phyloP scores from a whole-genome alignment of 345 rosid genomes.

The Schrenkiella parvula region DNA sequence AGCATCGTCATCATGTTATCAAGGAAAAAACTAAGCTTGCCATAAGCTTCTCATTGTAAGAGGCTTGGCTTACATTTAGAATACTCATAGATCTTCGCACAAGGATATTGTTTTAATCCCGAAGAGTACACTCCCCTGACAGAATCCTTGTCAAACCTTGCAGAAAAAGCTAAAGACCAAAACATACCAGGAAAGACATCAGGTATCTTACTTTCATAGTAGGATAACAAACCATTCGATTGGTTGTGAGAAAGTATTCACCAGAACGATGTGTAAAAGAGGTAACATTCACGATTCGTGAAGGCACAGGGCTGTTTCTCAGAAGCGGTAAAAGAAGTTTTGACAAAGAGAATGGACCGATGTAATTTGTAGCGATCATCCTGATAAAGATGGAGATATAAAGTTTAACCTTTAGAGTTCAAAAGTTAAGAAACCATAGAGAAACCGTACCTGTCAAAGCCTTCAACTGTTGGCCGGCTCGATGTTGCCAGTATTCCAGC shows the following conservation, averaged over 20 bases:
- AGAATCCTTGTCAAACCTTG: slow-evolving; percentile 50
- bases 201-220: neutral
- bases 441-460: slow-evolving; percentile 68
- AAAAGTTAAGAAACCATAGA: neutral
- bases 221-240: neutral
- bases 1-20: slow-evolving; percentile 7
- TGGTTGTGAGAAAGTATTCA: slow-evolving; percentile 23
- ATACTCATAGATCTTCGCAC: slow-evolving; percentile 55
- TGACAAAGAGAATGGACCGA: slow-evolving; percentile 71
- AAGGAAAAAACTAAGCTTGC: neutral
- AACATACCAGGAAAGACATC: slow-evolving; percentile 1
- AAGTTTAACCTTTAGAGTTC: neutral
- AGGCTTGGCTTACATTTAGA: slow-evolving; percentile 64
- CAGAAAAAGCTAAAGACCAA: slow-evolving; percentile 39
- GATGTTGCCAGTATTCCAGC: slow-evolving; percentile 91
- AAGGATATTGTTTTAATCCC: slow-evolving; percentile 54
- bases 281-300: slow-evolving; percentile 84
- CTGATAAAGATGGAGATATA: slow-evolving; percentile 38
- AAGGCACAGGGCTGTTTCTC: slow-evolving; percentile 64
- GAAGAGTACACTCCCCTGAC: slow-evolving; percentile 53
- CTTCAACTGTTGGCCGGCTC: slow-evolving; percentile 53
- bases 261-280: slow-evolving; percentile 87
- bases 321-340: slow-evolving; percentile 77
- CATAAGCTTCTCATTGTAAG: neutral
- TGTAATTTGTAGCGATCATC: slow-evolving; percentile 84